A percentile compares a stretch with the other conserved stretches of the same genome.
These are phyloP conservation scores for Glebionis coronaria DNA, from an alignment of 129 eudicot genomes.

Conservation along the genomic window DNA sequence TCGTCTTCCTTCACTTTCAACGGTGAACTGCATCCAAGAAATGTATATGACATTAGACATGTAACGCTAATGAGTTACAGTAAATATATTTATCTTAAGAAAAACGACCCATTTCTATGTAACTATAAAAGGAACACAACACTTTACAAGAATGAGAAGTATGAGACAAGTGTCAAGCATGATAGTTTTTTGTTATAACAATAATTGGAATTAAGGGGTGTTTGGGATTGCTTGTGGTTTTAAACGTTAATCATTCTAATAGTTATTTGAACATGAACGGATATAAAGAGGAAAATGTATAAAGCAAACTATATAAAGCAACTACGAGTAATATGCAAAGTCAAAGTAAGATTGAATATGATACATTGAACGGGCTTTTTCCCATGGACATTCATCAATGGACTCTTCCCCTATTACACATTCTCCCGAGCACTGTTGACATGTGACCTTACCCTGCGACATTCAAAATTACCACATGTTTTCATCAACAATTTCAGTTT, in stretches of 20 bases:
- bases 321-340: slow-evolving; percentile 23
- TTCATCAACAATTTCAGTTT: slow-evolving; percentile 13
- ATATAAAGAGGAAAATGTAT: not conserved
- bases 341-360: slow-evolving; percentile 20
- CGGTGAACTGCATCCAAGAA: slow-evolving; percentile 64
- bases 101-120: not conserved
- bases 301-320: not conserved
- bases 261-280: not conserved
- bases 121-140: not conserved
- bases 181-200: not conserved
- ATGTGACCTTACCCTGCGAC: slow-evolving; percentile 69
- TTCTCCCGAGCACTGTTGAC: slow-evolving; percentile 83
- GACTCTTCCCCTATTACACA: slow-evolving; percentile 98
- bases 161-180: not conserved
- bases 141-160: slow-evolving; percentile 2
- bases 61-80: not conserved
- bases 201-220: too few relatives aligned
- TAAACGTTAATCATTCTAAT: too few relatives aligned
- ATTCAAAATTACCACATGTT: not conserved
- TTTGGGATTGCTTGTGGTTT: too few relatives aligned
- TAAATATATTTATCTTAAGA: not conserved
- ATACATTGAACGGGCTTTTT: slow-evolving; percentile 93
- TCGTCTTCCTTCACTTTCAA: slow-evolving; percentile 94
- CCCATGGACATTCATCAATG: slow-evolving; percentile 96
- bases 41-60: not conserved